Evolutionary conservation across 179 eudicot genomes (phyloP).

Genomic region (Drosera spatulata): DNA sequence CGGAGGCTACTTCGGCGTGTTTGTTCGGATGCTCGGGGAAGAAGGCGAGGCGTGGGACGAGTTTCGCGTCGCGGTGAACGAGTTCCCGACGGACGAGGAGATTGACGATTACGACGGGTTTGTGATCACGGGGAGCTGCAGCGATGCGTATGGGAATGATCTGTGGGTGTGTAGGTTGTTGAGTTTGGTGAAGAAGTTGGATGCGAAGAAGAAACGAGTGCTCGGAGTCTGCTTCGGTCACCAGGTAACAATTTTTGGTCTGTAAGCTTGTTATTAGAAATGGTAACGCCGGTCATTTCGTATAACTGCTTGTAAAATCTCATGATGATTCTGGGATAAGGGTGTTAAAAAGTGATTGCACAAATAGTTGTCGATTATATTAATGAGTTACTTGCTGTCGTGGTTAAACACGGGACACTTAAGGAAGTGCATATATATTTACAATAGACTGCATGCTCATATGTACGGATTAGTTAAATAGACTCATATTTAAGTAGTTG

Average conservation of each 20-base stretch:
- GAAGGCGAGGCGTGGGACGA: constrained; percentile 79
- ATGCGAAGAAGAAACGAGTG: constrained; percentile 51
- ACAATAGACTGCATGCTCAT: too few relatives aligned
- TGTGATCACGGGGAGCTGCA: constrained; percentile 87
- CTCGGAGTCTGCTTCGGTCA: constrained; percentile 97
- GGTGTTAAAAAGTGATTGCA: too few relatives aligned
- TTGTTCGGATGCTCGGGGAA: constrained; percentile 57
- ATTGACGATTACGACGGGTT: constrained; percentile 59
- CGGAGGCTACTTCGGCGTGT: constrained; percentile 82
- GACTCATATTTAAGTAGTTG: too few relatives aligned
- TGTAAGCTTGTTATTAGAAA: background rate
- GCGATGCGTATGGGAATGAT: constrained; percentile 69
- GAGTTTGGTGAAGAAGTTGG: constrained; percentile 38
- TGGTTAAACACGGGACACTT: too few relatives aligned
- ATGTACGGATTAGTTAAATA: too few relatives aligned
- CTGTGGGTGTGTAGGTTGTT: constrained; percentile 57
- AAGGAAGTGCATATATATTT: too few relatives aligned
- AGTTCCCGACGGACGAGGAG: constrained; percentile 53
- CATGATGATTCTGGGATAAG: too few relatives aligned
- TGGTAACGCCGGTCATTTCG: background rate
- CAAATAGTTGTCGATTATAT: too few relatives aligned
- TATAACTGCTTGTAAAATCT: background rate
- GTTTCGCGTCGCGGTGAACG: constrained; percentile 39
- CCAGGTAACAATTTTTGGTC: constrained; percentile 35
- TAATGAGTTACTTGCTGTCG: too few relatives aligned